Conservation (phyloP, 208 protist species). For the Leishmania tropica region DNA sequence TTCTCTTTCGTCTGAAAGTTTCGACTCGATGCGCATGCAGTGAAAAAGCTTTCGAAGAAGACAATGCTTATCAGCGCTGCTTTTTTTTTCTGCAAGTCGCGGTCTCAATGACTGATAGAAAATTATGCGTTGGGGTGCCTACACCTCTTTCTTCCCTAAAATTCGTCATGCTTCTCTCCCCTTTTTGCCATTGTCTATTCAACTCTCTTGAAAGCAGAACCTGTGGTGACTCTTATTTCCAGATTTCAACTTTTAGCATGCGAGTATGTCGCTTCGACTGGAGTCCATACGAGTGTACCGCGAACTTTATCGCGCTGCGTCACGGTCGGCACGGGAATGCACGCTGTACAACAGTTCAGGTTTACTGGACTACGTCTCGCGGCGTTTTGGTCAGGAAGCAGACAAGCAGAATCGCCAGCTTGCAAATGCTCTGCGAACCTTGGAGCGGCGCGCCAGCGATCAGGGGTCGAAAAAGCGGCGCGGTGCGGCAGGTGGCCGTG, state of each 20-base stretch:
- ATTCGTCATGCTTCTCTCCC: neutral
- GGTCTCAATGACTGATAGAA: neutral
- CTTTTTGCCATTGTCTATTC: neutral
- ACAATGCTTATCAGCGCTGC: neutral
- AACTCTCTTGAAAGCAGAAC: neutral
- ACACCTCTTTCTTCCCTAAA: too few relatives aligned
- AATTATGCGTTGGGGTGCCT: neutral
- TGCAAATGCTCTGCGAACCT: slow-evolving; percentile 14
- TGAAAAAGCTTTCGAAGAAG: neutral
- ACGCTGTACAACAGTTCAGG: slow-evolving; percentile 50
- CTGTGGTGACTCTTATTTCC: neutral
- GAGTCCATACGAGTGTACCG: slow-evolving; percentile 62
- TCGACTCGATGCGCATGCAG: neutral
- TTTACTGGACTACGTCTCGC: slow-evolving; percentile 49
- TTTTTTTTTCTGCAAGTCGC: neutral
- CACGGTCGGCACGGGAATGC: slow-evolving; percentile 41
- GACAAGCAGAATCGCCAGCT: slow-evolving; percentile 47
- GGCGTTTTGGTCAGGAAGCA: slow-evolving; percentile 45
- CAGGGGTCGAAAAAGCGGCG: slow-evolving; percentile 2
- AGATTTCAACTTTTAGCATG: neutral
- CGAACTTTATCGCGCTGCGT: slow-evolving; percentile 42
- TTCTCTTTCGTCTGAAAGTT: neutral
- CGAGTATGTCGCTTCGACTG: slow-evolving; percentile 43
- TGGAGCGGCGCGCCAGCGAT: slow-evolving; percentile 13
- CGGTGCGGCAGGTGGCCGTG: neutral